phyloP scores from a whole-genome alignment of 2,329 filamentous ascomycete genomes.

The Thermothelomyces thermophilus region DNA sequence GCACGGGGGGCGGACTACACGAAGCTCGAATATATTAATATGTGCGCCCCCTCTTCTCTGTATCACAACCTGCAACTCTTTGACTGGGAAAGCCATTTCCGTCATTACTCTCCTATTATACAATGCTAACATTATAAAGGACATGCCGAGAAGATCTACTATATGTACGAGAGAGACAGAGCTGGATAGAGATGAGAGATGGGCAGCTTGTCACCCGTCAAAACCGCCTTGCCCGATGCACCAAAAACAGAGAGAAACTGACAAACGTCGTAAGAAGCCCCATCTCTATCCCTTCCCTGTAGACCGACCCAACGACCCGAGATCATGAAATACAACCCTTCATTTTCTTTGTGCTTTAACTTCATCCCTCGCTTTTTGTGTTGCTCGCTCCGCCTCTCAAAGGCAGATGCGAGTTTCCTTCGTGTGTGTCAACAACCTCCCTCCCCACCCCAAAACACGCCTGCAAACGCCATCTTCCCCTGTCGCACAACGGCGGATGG shows the following conservation, averaged over 20 bases:
- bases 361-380: too few relatives aligned
- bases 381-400: too few relatives aligned
- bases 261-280: conserved; percentile 2
- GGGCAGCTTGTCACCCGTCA: conserved; percentile 2
- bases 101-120: conserved; percentile 11
- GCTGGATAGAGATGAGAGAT: conserved; percentile 11
- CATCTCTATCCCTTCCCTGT: conserved; percentile 4
- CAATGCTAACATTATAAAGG: background rate
- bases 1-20: too few relatives aligned
- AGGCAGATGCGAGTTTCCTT: background rate
- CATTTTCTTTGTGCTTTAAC: too few relatives aligned
- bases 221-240: background rate
- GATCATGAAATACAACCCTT: conserved; percentile 13
- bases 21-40: background rate
- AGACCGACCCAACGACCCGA: conserved; percentile 10
- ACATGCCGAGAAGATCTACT: conserved; percentile 6
- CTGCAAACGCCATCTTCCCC: conserved; percentile 3
- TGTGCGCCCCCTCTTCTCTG: too few relatives aligned
- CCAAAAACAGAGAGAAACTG: conserved; percentile 1
- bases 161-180: conserved; percentile 9
- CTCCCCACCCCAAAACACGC: background rate
- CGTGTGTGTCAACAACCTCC: too few relatives aligned
- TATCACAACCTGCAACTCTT: too few relatives aligned
- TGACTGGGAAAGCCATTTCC: background rate
- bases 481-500: conserved; percentile 11